These are phyloP conservation scores for Entonaema liquescens DNA, from an alignment of 495 filamentous ascomycete species.

Conservation along the genomic window DNA sequence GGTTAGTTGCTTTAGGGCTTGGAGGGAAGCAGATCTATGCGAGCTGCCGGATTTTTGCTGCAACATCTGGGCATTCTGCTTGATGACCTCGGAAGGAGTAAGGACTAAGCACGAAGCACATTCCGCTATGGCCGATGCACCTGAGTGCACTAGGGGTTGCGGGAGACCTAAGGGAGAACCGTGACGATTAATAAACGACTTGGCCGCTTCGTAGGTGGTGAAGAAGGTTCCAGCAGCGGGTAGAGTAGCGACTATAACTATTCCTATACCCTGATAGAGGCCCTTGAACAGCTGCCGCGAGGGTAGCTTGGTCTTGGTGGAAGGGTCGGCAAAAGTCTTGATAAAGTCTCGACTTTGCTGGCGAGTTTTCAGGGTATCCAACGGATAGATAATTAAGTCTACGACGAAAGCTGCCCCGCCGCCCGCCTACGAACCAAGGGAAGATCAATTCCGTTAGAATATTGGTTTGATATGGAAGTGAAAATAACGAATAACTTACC, in stretches of 20 bases:
- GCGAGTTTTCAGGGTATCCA: constrained; percentile 88
- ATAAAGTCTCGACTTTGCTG: constrained; percentile 78
- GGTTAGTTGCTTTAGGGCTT: constrained; percentile 53
- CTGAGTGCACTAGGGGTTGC: constrained; percentile 69
- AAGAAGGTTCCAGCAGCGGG: constrained; percentile 91
- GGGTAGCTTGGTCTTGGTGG: constrained; percentile 59
- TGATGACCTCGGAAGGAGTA: constrained; percentile 89
- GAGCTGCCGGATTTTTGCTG: constrained; percentile 33
- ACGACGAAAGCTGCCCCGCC: constrained; percentile 81
- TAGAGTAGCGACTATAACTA: constrained; percentile 85
- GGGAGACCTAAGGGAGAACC: constrained; percentile 58
- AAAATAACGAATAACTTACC: constrained; percentile 45
- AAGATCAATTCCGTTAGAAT: constrained; percentile 18
- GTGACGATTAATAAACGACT: constrained; percentile 57
- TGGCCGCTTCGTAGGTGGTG: constrained; percentile 82
- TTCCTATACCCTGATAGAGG: constrained; percentile 88
- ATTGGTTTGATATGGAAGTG: background rate
- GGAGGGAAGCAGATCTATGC: constrained; percentile 51
- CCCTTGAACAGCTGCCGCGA: constrained; percentile 70
- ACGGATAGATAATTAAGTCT: constrained; percentile 81
- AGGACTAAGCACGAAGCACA: constrained; percentile 84
- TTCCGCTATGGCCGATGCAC: constrained; percentile 78
- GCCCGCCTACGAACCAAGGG: constrained; percentile 66
- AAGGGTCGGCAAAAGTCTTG: constrained; percentile 65
- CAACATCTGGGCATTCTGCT: constrained; percentile 89